Conservation (phyloP, 108 stramenopile species). For the Aureococcus anophagefferens region DNA sequence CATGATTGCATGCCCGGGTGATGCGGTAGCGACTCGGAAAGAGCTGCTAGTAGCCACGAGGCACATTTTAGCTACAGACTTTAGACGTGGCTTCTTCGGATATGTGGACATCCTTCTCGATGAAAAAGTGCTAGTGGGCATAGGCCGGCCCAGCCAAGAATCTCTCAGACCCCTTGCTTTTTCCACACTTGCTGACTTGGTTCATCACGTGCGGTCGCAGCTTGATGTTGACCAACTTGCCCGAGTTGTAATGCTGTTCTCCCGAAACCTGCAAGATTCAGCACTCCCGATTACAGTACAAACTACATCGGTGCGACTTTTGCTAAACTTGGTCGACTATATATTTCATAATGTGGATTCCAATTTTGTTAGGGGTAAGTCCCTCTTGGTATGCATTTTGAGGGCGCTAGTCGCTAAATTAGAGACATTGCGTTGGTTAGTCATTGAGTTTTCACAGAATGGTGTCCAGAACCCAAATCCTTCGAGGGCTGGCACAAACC, state of each 20-base stretch:
- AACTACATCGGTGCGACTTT: constrained; percentile 65
- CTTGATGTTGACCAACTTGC: constrained; percentile 71
- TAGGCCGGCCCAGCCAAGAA: constrained; percentile 5
- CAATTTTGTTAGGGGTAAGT: constrained; percentile 47
- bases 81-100: constrained; percentile 67
- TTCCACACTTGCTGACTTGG: constrained; percentile 73
- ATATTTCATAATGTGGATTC: no score
- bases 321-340: constrained; percentile 77
- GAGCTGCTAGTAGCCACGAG: constrained; percentile 78
- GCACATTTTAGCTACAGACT: constrained; percentile 79
- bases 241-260: constrained; percentile 69
- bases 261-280: constrained; percentile 67
- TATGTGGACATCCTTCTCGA: constrained; percentile 79
- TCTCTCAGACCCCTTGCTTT: constrained; percentile 74
- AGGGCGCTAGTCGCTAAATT: constrained; percentile 71
- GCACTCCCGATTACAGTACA: constrained; percentile 72
- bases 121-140: constrained; percentile 47
- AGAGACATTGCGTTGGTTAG: constrained; percentile 50
- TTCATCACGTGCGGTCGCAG: constrained; percentile 62
- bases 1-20: constrained; percentile 67
- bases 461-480: no score
- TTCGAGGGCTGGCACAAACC: no score
- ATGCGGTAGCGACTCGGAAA: constrained; percentile 64
- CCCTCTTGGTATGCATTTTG: constrained; percentile 68
- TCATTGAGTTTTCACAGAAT: constrained; percentile 26